A percentile compares a stretch with the other conserved stretches of the same genome.
Evolutionary conservation across 495 filamentous ascomycete species (phyloP).

Genomic region (Pseudoneurospora amorphoporcata): DNA sequence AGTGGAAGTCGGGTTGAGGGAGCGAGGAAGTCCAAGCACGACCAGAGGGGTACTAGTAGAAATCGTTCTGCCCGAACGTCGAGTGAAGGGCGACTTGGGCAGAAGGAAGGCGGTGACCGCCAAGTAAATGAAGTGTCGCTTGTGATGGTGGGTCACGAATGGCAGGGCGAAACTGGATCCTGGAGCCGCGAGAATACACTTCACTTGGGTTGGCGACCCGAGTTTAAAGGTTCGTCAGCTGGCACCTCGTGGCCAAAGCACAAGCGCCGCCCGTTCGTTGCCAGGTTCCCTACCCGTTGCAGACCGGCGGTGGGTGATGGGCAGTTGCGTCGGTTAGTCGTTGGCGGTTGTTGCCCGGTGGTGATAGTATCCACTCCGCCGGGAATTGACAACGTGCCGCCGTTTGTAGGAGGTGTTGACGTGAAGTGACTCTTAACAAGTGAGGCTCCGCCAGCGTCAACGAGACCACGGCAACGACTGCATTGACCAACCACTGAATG

Average conservation of each 20-base stretch:
- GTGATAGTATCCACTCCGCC: not conserved
- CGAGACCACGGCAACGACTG: not conserved
- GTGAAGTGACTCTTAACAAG: not conserved
- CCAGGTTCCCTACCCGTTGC: not conserved
- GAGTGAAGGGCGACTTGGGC: not conserved
- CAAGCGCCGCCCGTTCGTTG: not conserved
- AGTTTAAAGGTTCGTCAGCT: not conserved
- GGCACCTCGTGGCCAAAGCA: not conserved
- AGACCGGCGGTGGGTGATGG: not conserved
- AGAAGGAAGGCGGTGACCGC: not conserved
- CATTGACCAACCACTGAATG: not conserved
- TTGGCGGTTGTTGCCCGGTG: not conserved
- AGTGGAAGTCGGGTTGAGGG: not conserved
- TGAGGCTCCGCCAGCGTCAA: not conserved
- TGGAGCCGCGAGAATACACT: not conserved
- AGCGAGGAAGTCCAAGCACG: not conserved
- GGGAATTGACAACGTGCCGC: not conserved
- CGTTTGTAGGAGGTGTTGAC: not conserved
- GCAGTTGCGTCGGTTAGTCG: not conserved
- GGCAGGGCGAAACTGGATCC: not conserved
- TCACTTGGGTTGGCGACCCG: not conserved
- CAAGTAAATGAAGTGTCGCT: not conserved
- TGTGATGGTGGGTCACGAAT: not conserved
- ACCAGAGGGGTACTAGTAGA: not conserved
- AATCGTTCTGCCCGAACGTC: not conserved